Conservation (phyloP, 306 rosid genomes). For the Sindora glabra region DNA sequence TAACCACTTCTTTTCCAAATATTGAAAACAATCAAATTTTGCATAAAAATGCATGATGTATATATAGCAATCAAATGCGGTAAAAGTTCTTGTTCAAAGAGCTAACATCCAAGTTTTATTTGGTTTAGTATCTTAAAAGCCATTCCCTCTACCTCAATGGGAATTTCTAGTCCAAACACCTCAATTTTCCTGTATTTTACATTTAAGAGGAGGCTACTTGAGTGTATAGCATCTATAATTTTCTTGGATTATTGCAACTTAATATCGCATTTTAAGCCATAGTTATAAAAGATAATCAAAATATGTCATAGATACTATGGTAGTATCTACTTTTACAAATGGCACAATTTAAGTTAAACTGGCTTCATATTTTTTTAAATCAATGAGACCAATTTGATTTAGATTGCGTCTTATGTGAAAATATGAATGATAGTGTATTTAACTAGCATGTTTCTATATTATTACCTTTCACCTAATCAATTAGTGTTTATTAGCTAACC, state of each 20-base stretch:
- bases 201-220: slow-evolving; percentile 60
- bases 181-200: slow-evolving; percentile 53
- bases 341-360: no score
- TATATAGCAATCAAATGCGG: no score
- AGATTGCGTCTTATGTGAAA: no score
- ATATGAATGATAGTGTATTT: no score
- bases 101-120: slow-evolving; percentile 49
- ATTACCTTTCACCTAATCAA: slow-evolving; percentile 89
- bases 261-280: slow-evolving; percentile 65
- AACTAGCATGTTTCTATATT: background rate
- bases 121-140: slow-evolving; percentile 78
- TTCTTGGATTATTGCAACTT: slow-evolving; percentile 68
- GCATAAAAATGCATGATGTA: no score
- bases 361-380: no score
- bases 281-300: slow-evolving; percentile 30
- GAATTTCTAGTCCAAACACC: slow-evolving; percentile 79
- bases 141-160: slow-evolving; percentile 61
- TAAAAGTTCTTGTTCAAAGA: no score
- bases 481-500: slow-evolving; percentile 96
- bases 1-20: slow-evolving; percentile 53
- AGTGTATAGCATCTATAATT: slow-evolving; percentile 81
- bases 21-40: background rate
- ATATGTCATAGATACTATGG: no score
- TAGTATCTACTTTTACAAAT: no score
- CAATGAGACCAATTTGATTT: no score